phyloP scores from a whole-genome alignment of 257 asterid species.

The Coffea eugenioides region DNA sequence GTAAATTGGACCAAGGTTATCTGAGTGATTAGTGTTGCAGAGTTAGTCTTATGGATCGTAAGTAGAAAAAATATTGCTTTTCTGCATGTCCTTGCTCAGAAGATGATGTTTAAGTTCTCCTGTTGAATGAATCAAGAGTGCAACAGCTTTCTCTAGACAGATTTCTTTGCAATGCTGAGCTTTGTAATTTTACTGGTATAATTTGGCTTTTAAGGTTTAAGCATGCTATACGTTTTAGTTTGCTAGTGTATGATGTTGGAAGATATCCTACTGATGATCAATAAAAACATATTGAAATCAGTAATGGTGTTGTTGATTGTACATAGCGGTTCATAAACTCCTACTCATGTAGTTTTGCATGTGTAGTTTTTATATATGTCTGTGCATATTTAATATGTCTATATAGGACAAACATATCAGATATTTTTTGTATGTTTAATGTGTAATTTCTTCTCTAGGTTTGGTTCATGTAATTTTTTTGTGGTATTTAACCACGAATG shows the following conservation, averaged over 20 bases:
- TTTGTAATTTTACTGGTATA: background rate
- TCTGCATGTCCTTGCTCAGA: background rate
- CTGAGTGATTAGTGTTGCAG: background rate
- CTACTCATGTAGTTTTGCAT: background rate
- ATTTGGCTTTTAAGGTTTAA: background rate
- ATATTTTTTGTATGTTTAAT: background rate
- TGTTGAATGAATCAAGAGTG: background rate
- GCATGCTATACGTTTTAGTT: background rate
- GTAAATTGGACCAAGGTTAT: background rate
- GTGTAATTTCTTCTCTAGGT: background rate
- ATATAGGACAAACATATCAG: background rate
- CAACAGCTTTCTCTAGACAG: background rate
- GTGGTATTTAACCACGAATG: background rate
- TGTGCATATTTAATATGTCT: background rate
- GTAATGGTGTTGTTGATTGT: background rate
- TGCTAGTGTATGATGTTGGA: background rate
- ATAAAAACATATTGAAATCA: background rate
- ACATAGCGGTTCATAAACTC: background rate
- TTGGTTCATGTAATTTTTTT: background rate
- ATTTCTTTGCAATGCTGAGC: background rate
- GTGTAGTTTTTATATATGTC: background rate
- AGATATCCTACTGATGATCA: background rate
- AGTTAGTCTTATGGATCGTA: background rate
- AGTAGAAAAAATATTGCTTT: background rate
- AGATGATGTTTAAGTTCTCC: background rate